Conservation (phyloP, 2,329 filamentous ascomycete species). For the Verticillium tricorpus region DNA sequence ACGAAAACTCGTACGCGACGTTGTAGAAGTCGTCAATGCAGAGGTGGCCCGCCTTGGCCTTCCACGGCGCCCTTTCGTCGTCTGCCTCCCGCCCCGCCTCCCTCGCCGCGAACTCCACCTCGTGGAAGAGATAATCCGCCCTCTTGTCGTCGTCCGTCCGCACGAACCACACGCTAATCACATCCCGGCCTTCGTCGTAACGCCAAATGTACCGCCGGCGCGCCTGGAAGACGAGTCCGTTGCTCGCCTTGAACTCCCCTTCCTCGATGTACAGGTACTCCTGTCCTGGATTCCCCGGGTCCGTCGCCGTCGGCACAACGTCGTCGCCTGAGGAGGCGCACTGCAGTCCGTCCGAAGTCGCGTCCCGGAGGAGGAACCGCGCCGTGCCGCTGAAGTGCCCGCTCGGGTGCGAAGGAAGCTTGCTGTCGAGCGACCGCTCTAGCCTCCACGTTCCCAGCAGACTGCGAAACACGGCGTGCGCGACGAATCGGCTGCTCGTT, state of each 20-base stretch:
- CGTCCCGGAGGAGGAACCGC: slow-evolving; percentile 57
- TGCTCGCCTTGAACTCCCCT: slow-evolving; percentile 57
- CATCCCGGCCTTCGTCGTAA: slow-evolving; percentile 57
- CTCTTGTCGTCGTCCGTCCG: slow-evolving; percentile 55
- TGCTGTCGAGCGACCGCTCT: slow-evolving; percentile 50
- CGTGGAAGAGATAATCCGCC: slow-evolving; percentile 72
- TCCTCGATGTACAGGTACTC: slow-evolving; percentile 69
- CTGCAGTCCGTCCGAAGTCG: slow-evolving; percentile 45
- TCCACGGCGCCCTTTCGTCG: slow-evolving; percentile 43
- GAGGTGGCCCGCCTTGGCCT: slow-evolving; percentile 62
- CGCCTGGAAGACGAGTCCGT: slow-evolving; percentile 53
- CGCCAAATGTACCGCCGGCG: slow-evolving; percentile 68
- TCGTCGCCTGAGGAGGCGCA: neutral
- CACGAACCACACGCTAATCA: slow-evolving; percentile 69
- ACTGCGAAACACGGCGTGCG: slow-evolving; percentile 64
- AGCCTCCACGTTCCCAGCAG: slow-evolving; percentile 68
- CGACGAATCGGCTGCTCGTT: slow-evolving; percentile 47
- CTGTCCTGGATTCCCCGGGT: slow-evolving; percentile 29
- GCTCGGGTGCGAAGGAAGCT: slow-evolving; percentile 53
- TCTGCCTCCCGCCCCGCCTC: slow-evolving; percentile 16
- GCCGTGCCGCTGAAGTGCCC: slow-evolving; percentile 63
- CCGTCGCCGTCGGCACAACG: slow-evolving; percentile 3
- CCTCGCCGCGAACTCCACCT: slow-evolving; percentile 53
- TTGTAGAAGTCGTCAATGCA: slow-evolving; percentile 70
- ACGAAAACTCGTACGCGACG: slow-evolving; percentile 63